Evolutionary conservation across 495 filamentous ascomycete species (phyloP), one percentile per base, ranked within the genome.

Genomic region (Immersiella caudata): DNA sequence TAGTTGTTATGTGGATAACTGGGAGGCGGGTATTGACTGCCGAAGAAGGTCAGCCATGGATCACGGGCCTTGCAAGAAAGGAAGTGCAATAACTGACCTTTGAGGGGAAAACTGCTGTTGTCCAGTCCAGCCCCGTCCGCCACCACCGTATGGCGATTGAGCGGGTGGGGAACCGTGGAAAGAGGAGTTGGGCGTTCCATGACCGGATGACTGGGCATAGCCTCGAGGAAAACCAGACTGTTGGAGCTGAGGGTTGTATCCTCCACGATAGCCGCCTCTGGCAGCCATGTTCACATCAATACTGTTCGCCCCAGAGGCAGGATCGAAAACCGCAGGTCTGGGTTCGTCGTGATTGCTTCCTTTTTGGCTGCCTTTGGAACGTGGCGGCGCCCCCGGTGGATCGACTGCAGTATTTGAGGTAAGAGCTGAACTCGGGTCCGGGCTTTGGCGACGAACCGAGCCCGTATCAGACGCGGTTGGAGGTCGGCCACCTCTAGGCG

Each of bases 91-190:
- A 51, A 67, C 86, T 76, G 80, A 91, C 90, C 84, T 83, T 77
- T 87, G 84, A 67, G 86, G 86, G 55, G 84, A 84, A 51, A 80
- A 83, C 71, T 86, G 87, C 50, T 82, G 81, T 71, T 83, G 84
- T 36, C 79, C 76, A 67, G 80, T 85, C 69, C 86, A 86, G 67
- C 79, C 80, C 79, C 88, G 86, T 26, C 84, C 84, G 24, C 85
- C 85, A 70, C 87, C 80, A 29, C 83, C 81, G 75, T 89, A 89
- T 1, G 90, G 89, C 26, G 90, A 93, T 58, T 85, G 83, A 9
- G 86, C 83, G 49, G 86, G 86, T 40, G 91, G 90, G 11, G 89
- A 93, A 24, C 84, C 86, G 68, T 88, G 87, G 68, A 85, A 85
- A n/a, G 88, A 89, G 40, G 84, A 85, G 60, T 79, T 82, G 36